Evolutionary conservation across 768 basidiomycete genomes (phyloP), one percentile per base, ranked within the genome.

Genomic region (Hypsizygus marmoreus): DNA sequence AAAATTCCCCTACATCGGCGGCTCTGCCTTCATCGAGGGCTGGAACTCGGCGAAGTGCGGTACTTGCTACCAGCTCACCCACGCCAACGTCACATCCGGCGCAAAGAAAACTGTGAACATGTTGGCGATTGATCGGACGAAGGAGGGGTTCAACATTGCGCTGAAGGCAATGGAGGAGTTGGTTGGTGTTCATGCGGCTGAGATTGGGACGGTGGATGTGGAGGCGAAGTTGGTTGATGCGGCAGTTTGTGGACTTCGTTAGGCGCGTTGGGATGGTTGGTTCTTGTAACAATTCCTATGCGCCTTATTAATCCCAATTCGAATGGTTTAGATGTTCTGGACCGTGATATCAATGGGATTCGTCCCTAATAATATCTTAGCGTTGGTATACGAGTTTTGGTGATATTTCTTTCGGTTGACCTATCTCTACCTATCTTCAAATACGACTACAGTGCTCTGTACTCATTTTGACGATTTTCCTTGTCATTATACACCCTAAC

Each of bases 1-100:
- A 11, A 62, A 54, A 40, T 84, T 78, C 64, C 80, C 81, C 4
- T 55, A 64, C 61, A 76, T 84, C 57, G 80, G 77, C 20, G 80
- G 73, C 1, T 70, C 68, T 0, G 61, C 64, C 12, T 70, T 64
- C 24, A 60, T 83, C 45, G 51, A 47, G 9, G 70, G 69, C 14
- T 82, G 66, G 65, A 66, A 76, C 58, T 80, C 77, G 1, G 43
- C 49, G 3, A 61, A 68, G 40, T 84, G 82, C 52, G 79, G 78
- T 4, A 66, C 70, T 16, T 83, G 82, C 64, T 82, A 77, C 73
- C 42, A 66, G 49, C 57, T 83, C 51, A 71, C 70, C 10, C 80
- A 70, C 58, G 66, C 66, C 26, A 56, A 56, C 24, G 36, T 19
- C 11, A 10, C 25, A 9, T 28, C 24, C 0, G 62, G 65, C 11